Evolutionary conservation across 257 asterid species (phyloP).

Genomic region (Capsicum chinense): DNA sequence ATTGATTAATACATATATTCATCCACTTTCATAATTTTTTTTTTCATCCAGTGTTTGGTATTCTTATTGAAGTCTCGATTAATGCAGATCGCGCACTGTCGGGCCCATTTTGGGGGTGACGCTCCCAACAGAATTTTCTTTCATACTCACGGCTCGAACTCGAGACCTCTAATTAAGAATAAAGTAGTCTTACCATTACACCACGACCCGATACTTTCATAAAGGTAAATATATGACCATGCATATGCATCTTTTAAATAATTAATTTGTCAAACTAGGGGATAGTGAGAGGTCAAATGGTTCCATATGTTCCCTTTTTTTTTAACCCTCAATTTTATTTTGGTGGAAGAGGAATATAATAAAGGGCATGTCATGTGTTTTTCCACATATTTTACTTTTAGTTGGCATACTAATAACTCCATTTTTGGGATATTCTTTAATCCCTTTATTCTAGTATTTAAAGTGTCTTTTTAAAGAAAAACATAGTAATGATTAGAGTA

Average conservation of each 20-base stretch:
- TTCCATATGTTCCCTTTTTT: not conserved
- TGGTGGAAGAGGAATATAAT: conserved; percentile 17
- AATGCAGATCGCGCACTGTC: no score
- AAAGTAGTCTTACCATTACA: no score
- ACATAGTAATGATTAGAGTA: no score
- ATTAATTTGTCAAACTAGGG: not conserved
- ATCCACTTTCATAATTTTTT: not conserved
- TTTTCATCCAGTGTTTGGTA: no score
- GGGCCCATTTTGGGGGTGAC: no score
- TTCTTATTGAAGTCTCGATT: no score
- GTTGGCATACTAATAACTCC: not conserved
- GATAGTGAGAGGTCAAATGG: not conserved
- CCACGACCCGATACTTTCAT: not conserved
- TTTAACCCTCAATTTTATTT: not conserved
- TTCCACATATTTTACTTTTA: not conserved
- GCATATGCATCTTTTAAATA: not conserved
- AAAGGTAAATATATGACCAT: not conserved
- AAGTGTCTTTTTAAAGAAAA: no score
- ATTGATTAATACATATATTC: no score
- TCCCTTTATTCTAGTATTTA: no score
- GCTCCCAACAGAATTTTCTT: no score
- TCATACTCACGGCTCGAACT: no score
- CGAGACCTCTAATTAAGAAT: no score
- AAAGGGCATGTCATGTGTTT: not conserved
- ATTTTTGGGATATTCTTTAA: not conserved